Percentiles rank a stretch among this genome's conserved stretches.
Conservation (phyloP, 176 grass and related monocot species). For the Cocos nucifera region DNA sequence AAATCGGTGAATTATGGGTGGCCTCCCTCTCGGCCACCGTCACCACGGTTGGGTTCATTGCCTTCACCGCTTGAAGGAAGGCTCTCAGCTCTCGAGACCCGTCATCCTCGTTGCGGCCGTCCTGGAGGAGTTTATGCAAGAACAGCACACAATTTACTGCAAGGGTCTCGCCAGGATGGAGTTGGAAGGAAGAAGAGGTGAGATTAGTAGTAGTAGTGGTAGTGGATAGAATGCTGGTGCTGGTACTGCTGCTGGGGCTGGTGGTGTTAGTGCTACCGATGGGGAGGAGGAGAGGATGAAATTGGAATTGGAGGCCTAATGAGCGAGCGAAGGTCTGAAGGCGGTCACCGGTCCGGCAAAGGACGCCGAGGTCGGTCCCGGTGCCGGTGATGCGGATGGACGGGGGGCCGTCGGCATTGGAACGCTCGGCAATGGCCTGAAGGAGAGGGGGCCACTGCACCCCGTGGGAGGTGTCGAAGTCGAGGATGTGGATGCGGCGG, state of each 20-base stretch:
- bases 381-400: conserved; percentile 85
- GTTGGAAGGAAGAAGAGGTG: conserved; percentile 24
- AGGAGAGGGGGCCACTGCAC: conserved; percentile 94
- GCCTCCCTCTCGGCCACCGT: conserved; percentile 74
- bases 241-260: neutral
- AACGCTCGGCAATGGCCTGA: conserved; percentile 66
- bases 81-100: conserved; percentile 17
- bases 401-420: conserved; percentile 32
- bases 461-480: conserved; percentile 79
- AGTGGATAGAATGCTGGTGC: neutral
- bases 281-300: conserved; percentile 71
- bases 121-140: conserved; percentile 49
- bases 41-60: conserved; percentile 63
- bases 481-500: conserved; percentile 79
- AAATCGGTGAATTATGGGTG: conserved; percentile 12
- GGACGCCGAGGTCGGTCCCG: conserved; percentile 54
- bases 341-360: conserved; percentile 62
- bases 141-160: conserved; percentile 82
- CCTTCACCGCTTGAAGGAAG: conserved; percentile 52
- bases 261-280: neutral
- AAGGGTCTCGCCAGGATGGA: conserved; percentile 52
- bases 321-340: conserved; percentile 82
- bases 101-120: conserved; percentile 23
- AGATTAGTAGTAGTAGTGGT: conserved; percentile 5
- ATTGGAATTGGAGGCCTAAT: conserved; percentile 65